Evolutionary conservation across 2,329 filamentous ascomycete species (phyloP).

Genomic region (Emergomyces pasteurianus): DNA sequence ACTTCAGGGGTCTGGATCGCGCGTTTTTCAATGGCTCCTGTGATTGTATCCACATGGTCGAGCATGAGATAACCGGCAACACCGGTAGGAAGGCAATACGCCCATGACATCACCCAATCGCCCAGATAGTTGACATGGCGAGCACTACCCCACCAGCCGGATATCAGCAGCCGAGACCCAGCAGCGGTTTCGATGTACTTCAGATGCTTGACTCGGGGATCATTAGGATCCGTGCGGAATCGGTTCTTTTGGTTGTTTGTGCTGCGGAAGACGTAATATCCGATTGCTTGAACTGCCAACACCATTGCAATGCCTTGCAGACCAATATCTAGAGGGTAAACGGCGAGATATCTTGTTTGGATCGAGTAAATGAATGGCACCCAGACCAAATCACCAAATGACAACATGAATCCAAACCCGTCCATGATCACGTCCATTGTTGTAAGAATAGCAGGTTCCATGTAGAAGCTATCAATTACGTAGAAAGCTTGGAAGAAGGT

Average conservation of each 20-base stretch:
- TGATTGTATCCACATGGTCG: neutral
- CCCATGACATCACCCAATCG: conserved; percentile 12
- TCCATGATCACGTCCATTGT: conserved; percentile 92
- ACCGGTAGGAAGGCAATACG: conserved; percentile 12
- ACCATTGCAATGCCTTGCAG: conserved; percentile 52
- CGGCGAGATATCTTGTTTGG: conserved; percentile 72
- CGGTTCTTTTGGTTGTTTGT: conserved; percentile 91
- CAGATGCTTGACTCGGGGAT: conserved; percentile 67
- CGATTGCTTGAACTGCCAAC: conserved; percentile 53
- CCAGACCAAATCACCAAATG: conserved; percentile 88
- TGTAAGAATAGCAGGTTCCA: conserved; percentile 78
- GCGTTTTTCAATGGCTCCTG: conserved; percentile 3
- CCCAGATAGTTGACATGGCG: conserved; percentile 14
- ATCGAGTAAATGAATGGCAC: conserved; percentile 80
- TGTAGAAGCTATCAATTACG: conserved; percentile 71
- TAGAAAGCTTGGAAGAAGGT: conserved; percentile 70
- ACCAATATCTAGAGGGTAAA: conserved; percentile 71
- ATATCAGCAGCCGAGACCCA: conserved; percentile 8
- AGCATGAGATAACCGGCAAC: conserved; percentile 12
- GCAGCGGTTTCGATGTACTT: conserved; percentile 64
- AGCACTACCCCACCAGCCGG: conserved; percentile 12
- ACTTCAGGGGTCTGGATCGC: conserved; percentile 5
- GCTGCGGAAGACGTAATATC: conserved; percentile 89
- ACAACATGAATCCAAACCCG: conserved; percentile 89
- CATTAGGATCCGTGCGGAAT: conserved; percentile 77